Evolutionary conservation across 306 rosid species (phyloP).

Genomic region (Lathyrus tuberosus): DNA sequence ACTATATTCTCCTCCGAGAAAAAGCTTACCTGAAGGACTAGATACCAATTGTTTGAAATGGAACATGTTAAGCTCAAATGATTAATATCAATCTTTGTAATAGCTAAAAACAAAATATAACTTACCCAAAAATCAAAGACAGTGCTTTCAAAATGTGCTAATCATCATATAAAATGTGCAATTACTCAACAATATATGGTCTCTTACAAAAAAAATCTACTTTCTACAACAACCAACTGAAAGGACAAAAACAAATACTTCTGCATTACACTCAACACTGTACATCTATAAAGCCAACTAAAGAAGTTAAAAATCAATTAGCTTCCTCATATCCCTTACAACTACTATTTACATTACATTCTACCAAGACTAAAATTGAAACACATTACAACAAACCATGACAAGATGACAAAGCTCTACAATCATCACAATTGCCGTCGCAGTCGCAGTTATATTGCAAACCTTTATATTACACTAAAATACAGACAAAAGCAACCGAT

Average conservation of each 20-base stretch:
- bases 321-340: constrained; percentile 45
- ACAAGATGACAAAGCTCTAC: constrained; percentile 38
- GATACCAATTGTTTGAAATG: too few relatives aligned
- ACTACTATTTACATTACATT: constrained; percentile 78
- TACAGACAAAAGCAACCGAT: neutral
- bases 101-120: too few relatives aligned
- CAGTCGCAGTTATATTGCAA: neutral
- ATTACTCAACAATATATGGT: constrained; percentile 32
- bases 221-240: constrained; percentile 45
- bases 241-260: constrained; percentile 15
- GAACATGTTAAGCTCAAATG: too few relatives aligned
- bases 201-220: constrained; percentile 36
- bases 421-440: constrained; percentile 22
- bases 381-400: constrained; percentile 44
- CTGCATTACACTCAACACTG: constrained; percentile 46
- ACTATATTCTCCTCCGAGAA: too few relatives aligned
- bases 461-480: neutral
- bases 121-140: too few relatives aligned
- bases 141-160: neutral
- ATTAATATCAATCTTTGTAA: too few relatives aligned
- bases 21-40: too few relatives aligned
- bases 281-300: constrained; percentile 60
- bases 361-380: constrained; percentile 29
- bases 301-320: constrained; percentile 42
- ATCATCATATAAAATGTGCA: constrained; percentile 19